Percentiles rank a stretch among this genome's conserved stretches.
Evolutionary conservation across 2,329 filamentous ascomycete genomes (phyloP).

Genomic region (Cylindrodendrum hubeiense): DNA sequence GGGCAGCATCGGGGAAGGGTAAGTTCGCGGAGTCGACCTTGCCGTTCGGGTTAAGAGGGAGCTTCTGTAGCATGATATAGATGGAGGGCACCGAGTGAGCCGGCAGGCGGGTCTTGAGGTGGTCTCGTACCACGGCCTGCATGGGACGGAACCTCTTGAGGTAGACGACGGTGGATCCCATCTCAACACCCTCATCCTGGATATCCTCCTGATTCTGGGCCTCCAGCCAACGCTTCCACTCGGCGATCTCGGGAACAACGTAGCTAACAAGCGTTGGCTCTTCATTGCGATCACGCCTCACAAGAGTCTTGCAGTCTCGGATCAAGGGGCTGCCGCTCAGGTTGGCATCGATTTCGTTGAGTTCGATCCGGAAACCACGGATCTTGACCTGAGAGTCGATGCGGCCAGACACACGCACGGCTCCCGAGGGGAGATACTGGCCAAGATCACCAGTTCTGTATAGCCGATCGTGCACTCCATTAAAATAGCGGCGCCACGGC

Average conservation of each 20-base stretch:
- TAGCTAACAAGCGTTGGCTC: constrained; percentile 92
- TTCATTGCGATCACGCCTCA: constrained; percentile 64
- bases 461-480: constrained; percentile 84
- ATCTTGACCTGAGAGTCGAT: constrained; percentile 94
- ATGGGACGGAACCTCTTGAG: constrained; percentile 60
- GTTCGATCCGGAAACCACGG: constrained; percentile 93
- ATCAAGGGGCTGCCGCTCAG: constrained; percentile 81
- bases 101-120: constrained; percentile 42
- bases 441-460: constrained; percentile 92
- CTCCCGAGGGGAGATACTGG: constrained; percentile 41
- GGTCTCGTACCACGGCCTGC: constrained; percentile 57
- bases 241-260: constrained; percentile 76
- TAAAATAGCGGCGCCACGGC: constrained; percentile 83
- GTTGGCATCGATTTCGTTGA: constrained; percentile 91
- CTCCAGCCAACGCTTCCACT: constrained; percentile 78
- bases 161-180: constrained; percentile 57
- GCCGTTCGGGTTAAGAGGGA: constrained; percentile 83
- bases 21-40: constrained; percentile 84
- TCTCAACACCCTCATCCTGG: constrained; percentile 64
- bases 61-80: constrained; percentile 50
- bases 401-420: not conserved
- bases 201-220: constrained; percentile 66
- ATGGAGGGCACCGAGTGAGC: constrained; percentile 50
- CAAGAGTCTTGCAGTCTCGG: constrained; percentile 86
- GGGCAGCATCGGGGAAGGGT: constrained; percentile 82